Evolutionary conservation across 306 rosid species (phyloP).

Genomic region (Acacia crassicarpa): DNA sequence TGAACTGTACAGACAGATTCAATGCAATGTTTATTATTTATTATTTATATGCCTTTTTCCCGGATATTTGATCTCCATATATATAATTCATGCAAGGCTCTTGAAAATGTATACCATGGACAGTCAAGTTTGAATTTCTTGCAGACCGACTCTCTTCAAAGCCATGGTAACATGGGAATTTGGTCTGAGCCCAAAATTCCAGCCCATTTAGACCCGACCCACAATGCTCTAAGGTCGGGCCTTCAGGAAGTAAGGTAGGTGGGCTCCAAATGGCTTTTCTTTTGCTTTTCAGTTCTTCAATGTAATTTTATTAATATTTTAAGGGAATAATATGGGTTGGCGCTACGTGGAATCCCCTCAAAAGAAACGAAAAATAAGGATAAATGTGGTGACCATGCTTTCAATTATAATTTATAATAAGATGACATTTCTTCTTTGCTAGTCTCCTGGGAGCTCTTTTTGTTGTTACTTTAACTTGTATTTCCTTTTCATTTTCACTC

Average conservation of each 20-base stretch:
- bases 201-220: no score
- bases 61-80: neutral
- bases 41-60: neutral
- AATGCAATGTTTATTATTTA: constrained; percentile 28
- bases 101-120: neutral
- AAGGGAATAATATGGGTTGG: no score
- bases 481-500: neutral
- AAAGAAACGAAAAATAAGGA: neutral
- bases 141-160: neutral
- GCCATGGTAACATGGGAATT: no score
- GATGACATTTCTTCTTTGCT: neutral
- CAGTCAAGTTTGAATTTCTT: neutral
- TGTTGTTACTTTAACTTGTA: neutral
- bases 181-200: no score
- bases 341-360: neutral
- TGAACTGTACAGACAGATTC: constrained; percentile 39
- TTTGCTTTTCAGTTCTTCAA: no score
- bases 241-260: no score
- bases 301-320: no score
- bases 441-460: neutral
- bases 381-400: neutral
- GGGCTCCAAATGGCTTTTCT: no score
- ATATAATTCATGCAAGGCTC: neutral
- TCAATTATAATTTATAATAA: neutral
- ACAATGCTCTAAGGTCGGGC: no score